Conservation (phyloP, 768 basidiomycete genomes). For the Amanita phalloides region DNA sequence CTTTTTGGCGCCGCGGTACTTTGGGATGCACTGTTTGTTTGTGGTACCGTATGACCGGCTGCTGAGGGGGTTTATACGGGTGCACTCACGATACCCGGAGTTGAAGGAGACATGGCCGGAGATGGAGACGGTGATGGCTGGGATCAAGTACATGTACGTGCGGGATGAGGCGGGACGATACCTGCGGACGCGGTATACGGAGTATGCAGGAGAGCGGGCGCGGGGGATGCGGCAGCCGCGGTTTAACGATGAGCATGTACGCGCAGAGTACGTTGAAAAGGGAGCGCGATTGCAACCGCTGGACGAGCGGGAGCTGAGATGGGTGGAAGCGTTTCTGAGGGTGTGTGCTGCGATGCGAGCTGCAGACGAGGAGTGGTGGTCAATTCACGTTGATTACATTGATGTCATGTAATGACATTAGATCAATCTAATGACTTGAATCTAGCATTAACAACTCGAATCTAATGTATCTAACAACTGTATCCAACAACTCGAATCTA, state of each 20-base stretch:
- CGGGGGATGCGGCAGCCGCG: neutral
- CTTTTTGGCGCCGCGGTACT: conserved; percentile 10
- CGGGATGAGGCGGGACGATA: neutral
- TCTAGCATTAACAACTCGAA: too few species aligned
- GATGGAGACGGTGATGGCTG: conserved; percentile 10
- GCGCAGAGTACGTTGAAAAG: neutral
- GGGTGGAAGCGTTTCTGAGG: conserved; percentile 16
- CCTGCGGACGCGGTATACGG: conserved; percentile 10
- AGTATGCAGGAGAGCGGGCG: conserved; percentile 2
- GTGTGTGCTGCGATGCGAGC: conserved; percentile 13
- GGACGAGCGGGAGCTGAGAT: conserved; percentile 13
- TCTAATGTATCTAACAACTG: too few species aligned
- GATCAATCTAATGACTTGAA: too few species aligned
- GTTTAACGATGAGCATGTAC: neutral
- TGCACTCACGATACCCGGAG: conserved; percentile 11
- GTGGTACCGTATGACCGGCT: conserved; percentile 17
- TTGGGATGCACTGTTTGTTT: conserved; percentile 11
- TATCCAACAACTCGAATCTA: too few species aligned
- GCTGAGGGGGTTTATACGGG: conserved; percentile 14
- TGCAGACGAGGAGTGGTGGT: conserved; percentile 16
- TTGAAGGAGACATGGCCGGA: conserved; percentile 8
- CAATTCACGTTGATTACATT: conserved; percentile 4
- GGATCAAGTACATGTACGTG: conserved; percentile 6
- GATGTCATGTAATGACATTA: too few species aligned
- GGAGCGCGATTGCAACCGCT: conserved; percentile 7